phyloP scores from a whole-genome alignment of 2,329 filamentous ascomycete species.

The Pseudocercospora macadamiae region DNA sequence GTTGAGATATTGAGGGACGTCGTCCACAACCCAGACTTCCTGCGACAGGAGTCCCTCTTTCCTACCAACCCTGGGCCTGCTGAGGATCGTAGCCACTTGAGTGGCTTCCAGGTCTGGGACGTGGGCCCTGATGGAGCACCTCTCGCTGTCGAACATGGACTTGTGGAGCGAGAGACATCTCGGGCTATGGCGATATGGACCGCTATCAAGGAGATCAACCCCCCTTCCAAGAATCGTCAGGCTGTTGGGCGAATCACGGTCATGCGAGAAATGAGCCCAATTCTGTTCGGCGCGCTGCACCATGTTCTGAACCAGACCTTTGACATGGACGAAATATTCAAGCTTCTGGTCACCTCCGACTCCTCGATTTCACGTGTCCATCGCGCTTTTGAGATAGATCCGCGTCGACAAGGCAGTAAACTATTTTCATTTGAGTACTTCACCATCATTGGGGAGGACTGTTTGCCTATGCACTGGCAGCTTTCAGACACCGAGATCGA shows the following conservation, averaged over 20 bases:
- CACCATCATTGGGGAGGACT: conserved; percentile 60
- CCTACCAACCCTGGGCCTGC: conserved; percentile 45
- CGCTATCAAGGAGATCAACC: conserved; percentile 41
- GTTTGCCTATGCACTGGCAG: conserved; percentile 64
- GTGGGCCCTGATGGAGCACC: conserved; percentile 53
- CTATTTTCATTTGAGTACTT: conserved; percentile 69
- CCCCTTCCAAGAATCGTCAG: conserved; percentile 43
- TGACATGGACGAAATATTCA: conserved; percentile 65
- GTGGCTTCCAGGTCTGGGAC: conserved; percentile 63
- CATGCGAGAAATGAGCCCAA: conserved; percentile 62
- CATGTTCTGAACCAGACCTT: conserved; percentile 61
- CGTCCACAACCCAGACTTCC: conserved; percentile 48
- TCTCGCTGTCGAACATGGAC: conserved; percentile 40
- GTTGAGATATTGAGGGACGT: conserved; percentile 46
- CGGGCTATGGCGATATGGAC: conserved; percentile 42
- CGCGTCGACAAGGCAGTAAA: conserved; percentile 59
- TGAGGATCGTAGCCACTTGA: conserved; percentile 47
- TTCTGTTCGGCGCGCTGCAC: conserved; percentile 63
- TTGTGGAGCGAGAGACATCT: conserved; percentile 39
- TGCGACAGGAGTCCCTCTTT: conserved; percentile 49
- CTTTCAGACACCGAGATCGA: conserved; percentile 51
- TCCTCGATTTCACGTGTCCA: conserved; percentile 44
- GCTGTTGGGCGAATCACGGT: conserved; percentile 63
- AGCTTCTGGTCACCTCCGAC: conserved; percentile 56
- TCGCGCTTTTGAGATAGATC: conserved; percentile 51